These are phyloP conservation scores for Lagenidium sp. DNA, from an alignment of 352 stramenopile species.

Conservation along the genomic window DNA sequence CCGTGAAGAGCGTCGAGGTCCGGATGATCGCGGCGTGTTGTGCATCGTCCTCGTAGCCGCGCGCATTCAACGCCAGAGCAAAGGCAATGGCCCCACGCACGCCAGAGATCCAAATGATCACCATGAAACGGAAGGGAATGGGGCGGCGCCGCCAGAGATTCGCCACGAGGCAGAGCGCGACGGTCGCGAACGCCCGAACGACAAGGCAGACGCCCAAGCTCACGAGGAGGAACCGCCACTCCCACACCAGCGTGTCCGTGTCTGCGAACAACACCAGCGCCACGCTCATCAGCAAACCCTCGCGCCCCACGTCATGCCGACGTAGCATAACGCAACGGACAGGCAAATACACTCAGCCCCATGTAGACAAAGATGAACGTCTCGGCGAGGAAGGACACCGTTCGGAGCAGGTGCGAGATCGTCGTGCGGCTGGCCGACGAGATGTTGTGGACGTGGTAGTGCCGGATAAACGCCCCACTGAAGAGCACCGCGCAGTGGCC, in stretches of 20 bases:
- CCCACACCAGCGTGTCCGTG: slow-evolving; percentile 24
- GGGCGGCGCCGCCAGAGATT: slow-evolving; percentile 14
- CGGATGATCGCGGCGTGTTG: slow-evolving; percentile 11
- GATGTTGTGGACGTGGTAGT: slow-evolving; percentile 73
- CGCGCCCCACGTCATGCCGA: neutral
- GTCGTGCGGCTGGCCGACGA: slow-evolving; percentile 39
- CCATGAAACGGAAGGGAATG: slow-evolving; percentile 22
- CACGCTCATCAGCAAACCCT: neutral
- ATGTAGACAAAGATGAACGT: slow-evolving; percentile 69
- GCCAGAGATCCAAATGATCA: slow-evolving; percentile 75
- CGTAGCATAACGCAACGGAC: slow-evolving; percentile 8
- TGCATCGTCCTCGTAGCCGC: slow-evolving; percentile 4
- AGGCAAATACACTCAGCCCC: slow-evolving; percentile 27
- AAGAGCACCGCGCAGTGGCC: slow-evolving; percentile 92
- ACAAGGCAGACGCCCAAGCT: slow-evolving; percentile 20
- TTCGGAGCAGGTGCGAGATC: slow-evolving; percentile 54
- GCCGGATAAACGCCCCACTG: slow-evolving; percentile 67
- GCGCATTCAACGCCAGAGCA: slow-evolving; percentile 21
- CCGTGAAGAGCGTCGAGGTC: slow-evolving; percentile 12
- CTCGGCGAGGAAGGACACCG: slow-evolving; percentile 53
- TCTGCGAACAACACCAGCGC: slow-evolving; percentile 2
- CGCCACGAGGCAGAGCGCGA: slow-evolving; percentile 19
- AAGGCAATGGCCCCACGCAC: slow-evolving; percentile 44
- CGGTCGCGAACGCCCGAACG: slow-evolving; percentile 18
- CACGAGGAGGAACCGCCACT: slow-evolving; percentile 24